Evolutionary conservation across 768 basidiomycete species (phyloP).

Genomic region (Trametes sanguinea): DNA sequence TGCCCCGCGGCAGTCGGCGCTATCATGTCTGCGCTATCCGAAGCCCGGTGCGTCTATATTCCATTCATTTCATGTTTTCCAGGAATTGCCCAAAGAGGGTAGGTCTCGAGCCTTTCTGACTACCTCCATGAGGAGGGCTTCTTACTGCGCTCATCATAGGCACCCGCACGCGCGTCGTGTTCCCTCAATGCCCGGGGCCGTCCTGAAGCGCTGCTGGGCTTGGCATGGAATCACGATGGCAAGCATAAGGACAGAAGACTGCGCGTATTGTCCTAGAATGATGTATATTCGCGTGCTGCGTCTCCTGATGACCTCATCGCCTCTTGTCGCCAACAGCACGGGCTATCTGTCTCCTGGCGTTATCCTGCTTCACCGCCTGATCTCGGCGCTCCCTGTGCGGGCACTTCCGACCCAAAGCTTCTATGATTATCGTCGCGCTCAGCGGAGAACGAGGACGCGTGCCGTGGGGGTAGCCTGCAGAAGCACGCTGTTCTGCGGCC

Average conservation of each 20-base stretch:
- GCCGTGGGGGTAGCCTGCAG: background rate
- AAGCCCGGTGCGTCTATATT: background rate
- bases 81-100: background rate
- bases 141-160: background rate
- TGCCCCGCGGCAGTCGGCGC: background rate
- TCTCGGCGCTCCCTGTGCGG: background rate
- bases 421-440: background rate
- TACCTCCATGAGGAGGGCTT: background rate
- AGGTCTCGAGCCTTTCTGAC: background rate
- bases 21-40: constrained; percentile 7
- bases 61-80: background rate
- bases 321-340: background rate
- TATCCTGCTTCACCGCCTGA: background rate
- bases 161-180: background rate
- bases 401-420: background rate
- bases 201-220: background rate
- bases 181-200: background rate
- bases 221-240: background rate
- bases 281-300: constrained; percentile 10
- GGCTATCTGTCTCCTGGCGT: background rate
- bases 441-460: background rate
- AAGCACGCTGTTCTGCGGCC: background rate
- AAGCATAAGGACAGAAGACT: background rate
- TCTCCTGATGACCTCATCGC: background rate
- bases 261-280: constrained; percentile 9